phyloP scores from a whole-genome alignment of 2,329 filamentous ascomycete genomes.

The Colletotrichum godetiae region DNA sequence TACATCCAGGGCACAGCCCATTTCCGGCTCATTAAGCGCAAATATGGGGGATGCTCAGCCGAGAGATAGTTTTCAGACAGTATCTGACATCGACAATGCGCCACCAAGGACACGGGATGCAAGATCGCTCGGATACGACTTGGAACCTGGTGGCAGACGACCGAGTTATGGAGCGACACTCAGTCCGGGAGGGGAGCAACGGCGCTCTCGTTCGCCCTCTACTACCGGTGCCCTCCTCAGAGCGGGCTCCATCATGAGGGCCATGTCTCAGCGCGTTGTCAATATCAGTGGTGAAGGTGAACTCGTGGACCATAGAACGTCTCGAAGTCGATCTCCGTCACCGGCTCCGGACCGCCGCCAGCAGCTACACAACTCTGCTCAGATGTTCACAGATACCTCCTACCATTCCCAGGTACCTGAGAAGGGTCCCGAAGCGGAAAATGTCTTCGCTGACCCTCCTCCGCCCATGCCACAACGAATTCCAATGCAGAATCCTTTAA shows the following conservation, averaged over 20 bases:
- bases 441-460: slow-evolving; percentile 44
- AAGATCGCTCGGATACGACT: slow-evolving; percentile 65
- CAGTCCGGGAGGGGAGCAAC: slow-evolving; percentile 58
- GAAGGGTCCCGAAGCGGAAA: slow-evolving; percentile 52
- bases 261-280: slow-evolving; percentile 97
- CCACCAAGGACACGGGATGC: slow-evolving; percentile 59
- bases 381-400: slow-evolving; percentile 57
- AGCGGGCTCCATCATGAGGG: slow-evolving; percentile 80
- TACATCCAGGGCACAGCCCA: slow-evolving; percentile 66
- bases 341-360: slow-evolving; percentile 64
- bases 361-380: slow-evolving; percentile 47
- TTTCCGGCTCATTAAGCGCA: slow-evolving; percentile 59
- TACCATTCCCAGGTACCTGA: slow-evolving; percentile 63
- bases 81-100: slow-evolving; percentile 67
- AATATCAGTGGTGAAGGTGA: slow-evolving; percentile 96
- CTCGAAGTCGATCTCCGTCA: slow-evolving; percentile 69
- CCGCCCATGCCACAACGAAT: slow-evolving; percentile 44
- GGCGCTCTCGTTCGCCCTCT: slow-evolving; percentile 72
- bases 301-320: slow-evolving; percentile 77
- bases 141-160: slow-evolving; percentile 68
- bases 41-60: slow-evolving; percentile 53
- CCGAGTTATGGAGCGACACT: slow-evolving; percentile 69
- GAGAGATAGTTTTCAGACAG: slow-evolving; percentile 68
- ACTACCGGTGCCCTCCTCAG: slow-evolving; percentile 73
- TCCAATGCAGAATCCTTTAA: slow-evolving; percentile 78